These are phyloP conservation scores for Pichia terricola DNA, from an alignment of 1,139 yeast genomes.

Conservation along the genomic window DNA sequence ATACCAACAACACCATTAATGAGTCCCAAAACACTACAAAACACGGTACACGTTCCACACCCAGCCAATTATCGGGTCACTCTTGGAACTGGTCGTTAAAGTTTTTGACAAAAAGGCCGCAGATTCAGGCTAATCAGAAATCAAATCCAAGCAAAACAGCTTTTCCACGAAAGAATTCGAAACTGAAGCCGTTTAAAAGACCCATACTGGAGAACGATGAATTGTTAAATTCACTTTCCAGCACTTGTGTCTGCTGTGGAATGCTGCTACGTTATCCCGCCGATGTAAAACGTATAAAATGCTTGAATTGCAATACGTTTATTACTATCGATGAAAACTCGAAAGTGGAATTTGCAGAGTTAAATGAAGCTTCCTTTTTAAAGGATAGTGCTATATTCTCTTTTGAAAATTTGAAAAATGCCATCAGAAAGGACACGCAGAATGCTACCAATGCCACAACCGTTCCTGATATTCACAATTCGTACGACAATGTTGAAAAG, in stretches of 20 bases:
- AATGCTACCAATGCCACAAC: too few relatives aligned
- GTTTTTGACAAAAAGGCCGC: too few relatives aligned
- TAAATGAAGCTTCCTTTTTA: background rate
- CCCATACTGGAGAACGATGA: too few relatives aligned
- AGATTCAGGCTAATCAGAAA: too few relatives aligned
- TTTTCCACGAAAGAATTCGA: too few relatives aligned
- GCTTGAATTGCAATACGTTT: constrained; percentile 48
- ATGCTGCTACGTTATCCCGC: constrained; percentile 42
- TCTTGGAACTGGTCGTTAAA: too few relatives aligned
- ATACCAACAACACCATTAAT: too few relatives aligned
- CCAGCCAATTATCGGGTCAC: too few relatives aligned
- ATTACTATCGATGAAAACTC: constrained; percentile 8
- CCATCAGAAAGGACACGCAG: constrained; percentile 1
- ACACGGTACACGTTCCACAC: too few relatives aligned
- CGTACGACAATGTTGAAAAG: constrained; percentile 2
- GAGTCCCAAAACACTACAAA: too few relatives aligned
- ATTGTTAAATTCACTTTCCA: background rate
- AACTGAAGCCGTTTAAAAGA: too few relatives aligned
- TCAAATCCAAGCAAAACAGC: too few relatives aligned
- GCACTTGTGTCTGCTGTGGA: constrained; percentile 49
- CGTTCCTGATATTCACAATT: background rate
- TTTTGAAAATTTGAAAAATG: background rate
- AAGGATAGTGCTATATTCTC: constrained; percentile 1
- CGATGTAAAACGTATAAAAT: constrained; percentile 39
- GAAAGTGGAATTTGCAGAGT: background rate